A percentile compares a stretch with the other conserved stretches of the same genome.
Evolutionary conservation across 2,329 filamentous ascomycete species (phyloP).

Genomic region (Colletotrichum sp.): DNA sequence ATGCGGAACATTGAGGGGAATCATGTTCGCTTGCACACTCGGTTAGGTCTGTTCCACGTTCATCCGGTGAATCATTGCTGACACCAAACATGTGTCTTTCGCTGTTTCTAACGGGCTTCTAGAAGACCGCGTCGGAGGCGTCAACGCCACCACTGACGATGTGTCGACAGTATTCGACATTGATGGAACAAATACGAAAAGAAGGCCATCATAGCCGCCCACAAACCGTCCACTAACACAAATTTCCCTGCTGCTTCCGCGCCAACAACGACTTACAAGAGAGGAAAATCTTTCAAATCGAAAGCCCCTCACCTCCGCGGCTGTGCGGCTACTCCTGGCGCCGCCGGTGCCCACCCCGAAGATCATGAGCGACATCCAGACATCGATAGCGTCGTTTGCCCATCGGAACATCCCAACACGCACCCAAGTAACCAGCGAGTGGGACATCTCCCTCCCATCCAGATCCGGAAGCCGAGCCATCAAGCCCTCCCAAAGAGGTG

Average conservation of each 20-base stretch:
- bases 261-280: neutral
- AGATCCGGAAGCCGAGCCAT: conserved; percentile 1
- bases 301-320: neutral
- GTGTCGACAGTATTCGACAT: neutral
- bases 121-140: neutral
- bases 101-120: neutral
- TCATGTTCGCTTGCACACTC: neutral
- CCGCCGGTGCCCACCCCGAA: neutral
- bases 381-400: neutral
- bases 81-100: neutral
- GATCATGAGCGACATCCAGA: neutral
- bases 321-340: neutral
- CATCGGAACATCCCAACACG: neutral
- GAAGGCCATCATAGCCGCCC: neutral
- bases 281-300: neutral
- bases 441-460: neutral
- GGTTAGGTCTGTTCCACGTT: neutral
- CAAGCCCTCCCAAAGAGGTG: conserved; percentile 3
- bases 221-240: neutral
- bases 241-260: neutral
- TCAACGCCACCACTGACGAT: neutral
- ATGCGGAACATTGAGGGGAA: neutral
- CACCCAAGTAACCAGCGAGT: neutral
- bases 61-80: neutral
- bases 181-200: neutral